phyloP scores from a whole-genome alignment of 148 eudicot species.

The Dysphania ambrosioides region DNA sequence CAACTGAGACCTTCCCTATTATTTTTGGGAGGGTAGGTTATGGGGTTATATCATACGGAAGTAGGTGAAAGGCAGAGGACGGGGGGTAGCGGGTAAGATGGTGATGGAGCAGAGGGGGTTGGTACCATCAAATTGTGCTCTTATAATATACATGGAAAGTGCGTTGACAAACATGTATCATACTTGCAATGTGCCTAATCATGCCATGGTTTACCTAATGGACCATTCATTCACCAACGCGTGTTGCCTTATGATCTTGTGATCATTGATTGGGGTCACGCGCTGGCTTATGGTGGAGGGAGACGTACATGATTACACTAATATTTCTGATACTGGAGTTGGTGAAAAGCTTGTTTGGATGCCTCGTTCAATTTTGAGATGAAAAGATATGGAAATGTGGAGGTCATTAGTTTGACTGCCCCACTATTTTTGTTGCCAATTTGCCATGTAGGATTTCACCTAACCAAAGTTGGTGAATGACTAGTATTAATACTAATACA shows the following conservation, averaged over 20 bases:
- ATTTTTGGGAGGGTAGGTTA: background rate
- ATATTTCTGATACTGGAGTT: constrained; percentile 15
- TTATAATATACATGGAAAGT: constrained; percentile 23
- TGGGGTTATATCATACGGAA: constrained; percentile 30
- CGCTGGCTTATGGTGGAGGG: constrained; percentile 9
- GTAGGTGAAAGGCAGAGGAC: constrained; percentile 37
- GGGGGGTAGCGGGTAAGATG: constrained; percentile 21
- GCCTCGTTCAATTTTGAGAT: background rate
- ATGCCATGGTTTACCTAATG: background rate
- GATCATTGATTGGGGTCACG: background rate
- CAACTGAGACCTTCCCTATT: constrained; percentile 10
- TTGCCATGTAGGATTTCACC: no score
- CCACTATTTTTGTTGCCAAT: background rate
- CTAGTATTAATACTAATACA: no score
- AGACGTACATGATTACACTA: constrained; percentile 10
- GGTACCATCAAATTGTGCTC: no score
- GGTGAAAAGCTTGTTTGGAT: constrained; percentile 25
- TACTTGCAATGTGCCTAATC: background rate
- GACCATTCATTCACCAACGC: no score
- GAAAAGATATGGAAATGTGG: background rate
- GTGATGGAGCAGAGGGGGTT: constrained; percentile 6
- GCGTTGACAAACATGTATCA: constrained; percentile 26
- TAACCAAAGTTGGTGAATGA: constrained; percentile 25
- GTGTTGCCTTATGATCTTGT: background rate
- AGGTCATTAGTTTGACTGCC: constrained; percentile 28